Percentiles rank a stretch among this genome's conserved stretches.
Evolutionary conservation across 2,329 filamentous ascomycete genomes (phyloP).

Genomic region (Arthrobotrys iridis): DNA sequence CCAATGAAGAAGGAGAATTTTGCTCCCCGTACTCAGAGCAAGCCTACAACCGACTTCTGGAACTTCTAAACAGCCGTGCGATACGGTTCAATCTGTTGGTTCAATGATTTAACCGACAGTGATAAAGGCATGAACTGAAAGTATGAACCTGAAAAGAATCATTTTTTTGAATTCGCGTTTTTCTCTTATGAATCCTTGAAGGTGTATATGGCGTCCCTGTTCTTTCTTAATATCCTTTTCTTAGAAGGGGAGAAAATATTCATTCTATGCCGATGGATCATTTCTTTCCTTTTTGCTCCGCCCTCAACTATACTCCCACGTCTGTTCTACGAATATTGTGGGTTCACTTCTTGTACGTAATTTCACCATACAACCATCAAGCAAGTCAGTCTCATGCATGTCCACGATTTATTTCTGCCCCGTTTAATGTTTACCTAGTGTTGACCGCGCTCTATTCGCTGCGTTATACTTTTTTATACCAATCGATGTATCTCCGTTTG

Average conservation of each 20-base stretch:
- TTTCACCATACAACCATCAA: not conserved
- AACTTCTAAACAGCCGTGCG: constrained; percentile 59
- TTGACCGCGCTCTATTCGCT: not conserved
- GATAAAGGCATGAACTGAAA: constrained; percentile 52
- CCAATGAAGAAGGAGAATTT: constrained; percentile 55
- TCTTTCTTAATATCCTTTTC: constrained; percentile 13
- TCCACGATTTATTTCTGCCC: not conserved
- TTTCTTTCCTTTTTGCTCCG: constrained; percentile 19
- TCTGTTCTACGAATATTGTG: constrained; percentile 4
- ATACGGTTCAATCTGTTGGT: not conserved
- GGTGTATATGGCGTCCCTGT: constrained; percentile 54
- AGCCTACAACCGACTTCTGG: constrained; percentile 60
- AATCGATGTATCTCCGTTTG: constrained; percentile 1
- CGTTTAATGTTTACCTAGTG: not conserved
- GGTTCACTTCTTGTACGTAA: constrained; percentile 50
- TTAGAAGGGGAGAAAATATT: constrained; percentile 1
- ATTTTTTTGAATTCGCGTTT: constrained; percentile 27
- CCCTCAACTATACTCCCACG: not conserved
- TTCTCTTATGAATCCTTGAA: constrained; percentile 33
- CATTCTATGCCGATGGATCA: constrained; percentile 25
- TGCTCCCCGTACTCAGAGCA: constrained; percentile 57
- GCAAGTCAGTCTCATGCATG: not conserved
- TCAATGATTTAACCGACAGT: constrained; percentile 28
- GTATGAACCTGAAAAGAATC: constrained; percentile 36
- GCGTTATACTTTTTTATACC: not conserved